Percentiles rank a stretch among this genome's conserved stretches.
phyloP scores from a whole-genome alignment of 75 land plant genomes.

The Pseudotsuga menziesii region DNA sequence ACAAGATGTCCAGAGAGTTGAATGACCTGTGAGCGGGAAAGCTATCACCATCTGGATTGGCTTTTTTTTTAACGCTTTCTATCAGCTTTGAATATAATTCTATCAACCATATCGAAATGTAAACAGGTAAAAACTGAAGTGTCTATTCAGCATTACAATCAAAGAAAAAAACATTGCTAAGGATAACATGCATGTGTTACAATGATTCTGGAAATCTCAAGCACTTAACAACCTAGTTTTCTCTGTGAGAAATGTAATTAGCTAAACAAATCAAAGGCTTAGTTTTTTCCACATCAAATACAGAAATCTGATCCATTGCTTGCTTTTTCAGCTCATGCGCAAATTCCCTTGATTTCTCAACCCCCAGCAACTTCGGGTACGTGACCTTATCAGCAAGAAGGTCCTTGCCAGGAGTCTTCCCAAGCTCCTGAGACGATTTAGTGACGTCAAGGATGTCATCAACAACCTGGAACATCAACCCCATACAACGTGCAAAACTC shows the following conservation, averaged over 20 bases:
- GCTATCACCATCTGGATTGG: no score
- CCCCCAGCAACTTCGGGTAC: slow-evolving; percentile 77
- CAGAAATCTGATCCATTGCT: slow-evolving; percentile 48
- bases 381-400: slow-evolving; percentile 73
- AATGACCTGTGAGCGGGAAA: no score
- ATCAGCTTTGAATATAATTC: no score
- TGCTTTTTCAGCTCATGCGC: slow-evolving; percentile 56
- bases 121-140: no score
- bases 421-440: slow-evolving; percentile 70
- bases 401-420: slow-evolving; percentile 84
- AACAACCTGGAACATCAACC: slow-evolving; percentile 79
- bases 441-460: slow-evolving; percentile 91
- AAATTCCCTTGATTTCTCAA: slow-evolving; percentile 75
- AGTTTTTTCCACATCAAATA: slow-evolving; percentile 56
- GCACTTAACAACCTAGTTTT: no score
- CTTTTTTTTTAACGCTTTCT: no score
- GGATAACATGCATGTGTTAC: no score
- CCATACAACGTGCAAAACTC: slow-evolving; percentile 52
- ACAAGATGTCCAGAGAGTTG: no score
- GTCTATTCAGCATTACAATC: no score
- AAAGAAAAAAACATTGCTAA: no score
- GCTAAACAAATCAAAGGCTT: slow-evolving; percentile 59
- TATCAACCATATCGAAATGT: no score
- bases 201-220: no score
- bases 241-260: background rate